phyloP scores from a whole-genome alignment of 2,329 filamentous ascomycete species.

The Pezicula radicicola region DNA sequence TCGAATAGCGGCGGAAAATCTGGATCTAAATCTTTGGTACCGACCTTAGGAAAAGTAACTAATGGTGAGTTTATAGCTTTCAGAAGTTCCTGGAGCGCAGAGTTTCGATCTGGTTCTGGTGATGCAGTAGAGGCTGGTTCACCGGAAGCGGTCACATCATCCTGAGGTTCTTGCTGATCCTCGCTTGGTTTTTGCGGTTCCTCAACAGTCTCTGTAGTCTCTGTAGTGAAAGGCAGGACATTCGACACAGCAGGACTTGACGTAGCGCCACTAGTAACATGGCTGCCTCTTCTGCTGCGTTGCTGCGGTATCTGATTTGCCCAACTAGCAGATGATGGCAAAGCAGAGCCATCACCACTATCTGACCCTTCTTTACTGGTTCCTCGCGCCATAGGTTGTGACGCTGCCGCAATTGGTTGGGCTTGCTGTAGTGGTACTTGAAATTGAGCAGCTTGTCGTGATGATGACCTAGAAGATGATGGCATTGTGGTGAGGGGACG shows the following conservation, averaged over 20 bases:
- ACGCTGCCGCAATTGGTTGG: conserved; percentile 32
- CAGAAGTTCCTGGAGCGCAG: conserved; percentile 35
- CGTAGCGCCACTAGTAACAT: conserved; percentile 76
- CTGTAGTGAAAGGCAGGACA: conserved; percentile 51
- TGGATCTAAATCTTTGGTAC: conserved; percentile 30
- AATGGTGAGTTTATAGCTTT: conserved; percentile 44
- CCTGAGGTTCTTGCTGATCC: conserved; percentile 6
- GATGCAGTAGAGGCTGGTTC: conserved; percentile 7
- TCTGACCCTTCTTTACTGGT: conserved; percentile 76
- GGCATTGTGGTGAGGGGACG: conserved; percentile 55
- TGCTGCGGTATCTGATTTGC: conserved; percentile 67
- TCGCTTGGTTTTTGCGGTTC: conserved; percentile 30
- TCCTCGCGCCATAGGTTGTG: conserved; percentile 70
- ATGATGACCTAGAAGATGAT: conserved; percentile 49
- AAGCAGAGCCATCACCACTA: conserved; percentile 78
- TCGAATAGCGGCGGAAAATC: conserved; percentile 80
- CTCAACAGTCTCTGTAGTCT: conserved; percentile 46
- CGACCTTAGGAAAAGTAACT: conserved; percentile 39
- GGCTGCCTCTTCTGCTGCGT: conserved; percentile 69
- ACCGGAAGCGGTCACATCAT: conserved; percentile 4
- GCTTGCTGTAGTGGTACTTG: conserved; percentile 29
- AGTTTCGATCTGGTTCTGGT: conserved; percentile 15
- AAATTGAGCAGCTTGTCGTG: conserved; percentile 46
- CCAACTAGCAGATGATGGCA: conserved; percentile 94
- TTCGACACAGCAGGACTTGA: conserved; percentile 76